These are phyloP conservation scores for Mycena venus DNA, from an alignment of 768 basidiomycete genomes.

Conservation along the genomic window DNA sequence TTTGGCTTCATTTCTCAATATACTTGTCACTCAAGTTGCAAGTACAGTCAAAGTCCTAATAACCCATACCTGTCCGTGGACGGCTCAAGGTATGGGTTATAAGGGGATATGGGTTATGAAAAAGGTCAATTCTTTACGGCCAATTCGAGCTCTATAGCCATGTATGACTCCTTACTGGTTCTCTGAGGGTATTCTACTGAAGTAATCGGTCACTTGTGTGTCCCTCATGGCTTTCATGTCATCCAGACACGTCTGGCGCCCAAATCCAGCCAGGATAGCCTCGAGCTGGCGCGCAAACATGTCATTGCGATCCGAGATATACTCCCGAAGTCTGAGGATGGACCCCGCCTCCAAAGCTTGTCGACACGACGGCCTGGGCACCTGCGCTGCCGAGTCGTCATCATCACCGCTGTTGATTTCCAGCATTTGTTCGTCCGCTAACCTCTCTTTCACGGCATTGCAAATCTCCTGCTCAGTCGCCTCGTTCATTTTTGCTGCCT, in stretches of 20 bases:
- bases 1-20: no score
- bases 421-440: not conserved
- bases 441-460: not conserved
- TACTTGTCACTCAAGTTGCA: no score
- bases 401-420: not conserved
- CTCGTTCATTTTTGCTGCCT: not conserved
- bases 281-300: not conserved
- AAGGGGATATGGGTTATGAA: no score
- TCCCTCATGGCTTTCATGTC: no score
- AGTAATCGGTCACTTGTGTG: constrained; percentile 3
- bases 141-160: no score
- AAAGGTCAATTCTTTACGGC: no score
- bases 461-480: not conserved
- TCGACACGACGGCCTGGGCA: not conserved
- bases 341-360: not conserved
- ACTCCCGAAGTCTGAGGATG: not conserved
- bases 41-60: no score
- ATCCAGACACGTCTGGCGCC: no score
- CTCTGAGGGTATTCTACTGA: not conserved
- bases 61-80: no score
- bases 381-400: not conserved
- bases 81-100: no score
- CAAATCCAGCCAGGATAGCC: not conserved
- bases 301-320: not conserved
- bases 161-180: not conserved